Evolutionary conservation across 257 asterid genomes (phyloP).

Genomic region (Verbena officinalis): DNA sequence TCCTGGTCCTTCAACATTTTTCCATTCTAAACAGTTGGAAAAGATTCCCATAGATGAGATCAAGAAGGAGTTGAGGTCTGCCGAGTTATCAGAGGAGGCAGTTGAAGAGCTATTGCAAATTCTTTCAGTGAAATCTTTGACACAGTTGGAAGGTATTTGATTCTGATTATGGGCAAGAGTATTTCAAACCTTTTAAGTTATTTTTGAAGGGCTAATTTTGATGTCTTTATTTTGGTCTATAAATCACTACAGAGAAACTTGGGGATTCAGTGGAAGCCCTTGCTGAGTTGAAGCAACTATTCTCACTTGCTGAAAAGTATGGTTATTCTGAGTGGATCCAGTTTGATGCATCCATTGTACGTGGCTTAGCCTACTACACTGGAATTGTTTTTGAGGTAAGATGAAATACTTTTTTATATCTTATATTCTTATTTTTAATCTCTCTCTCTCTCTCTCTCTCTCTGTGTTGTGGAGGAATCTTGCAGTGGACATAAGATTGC

Average conservation of each 20-base stretch:
- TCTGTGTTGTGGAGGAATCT: background rate
- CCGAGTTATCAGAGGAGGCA: conserved; percentile 81
- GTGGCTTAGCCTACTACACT: conserved; percentile 95
- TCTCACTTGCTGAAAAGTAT: conserved; percentile 82
- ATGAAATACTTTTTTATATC: background rate
- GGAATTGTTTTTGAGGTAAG: conserved; percentile 95
- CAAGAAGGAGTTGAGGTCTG: conserved; percentile 78
- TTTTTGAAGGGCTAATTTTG: background rate
- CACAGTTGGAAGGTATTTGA: conserved; percentile 78
- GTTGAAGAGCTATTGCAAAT: conserved; percentile 85
- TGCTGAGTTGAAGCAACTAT: conserved; percentile 74
- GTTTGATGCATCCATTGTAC: conserved; percentile 96
- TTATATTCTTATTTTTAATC: background rate
- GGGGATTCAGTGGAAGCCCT: conserved; percentile 81
- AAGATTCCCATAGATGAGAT: conserved; percentile 91
- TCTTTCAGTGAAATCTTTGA: conserved; percentile 78
- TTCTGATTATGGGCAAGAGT: too few relatives aligned
- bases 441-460: too few relatives aligned
- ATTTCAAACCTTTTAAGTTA: conserved; percentile 3
- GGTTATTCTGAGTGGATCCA: conserved; percentile 96
- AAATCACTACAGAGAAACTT: conserved; percentile 63
- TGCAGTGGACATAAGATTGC: background rate
- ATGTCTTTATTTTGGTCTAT: conserved; percentile 22
- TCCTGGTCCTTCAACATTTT: conserved; percentile 1
- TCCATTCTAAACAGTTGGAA: conserved; percentile 60